These are phyloP conservation scores for Hansenula lynferdii DNA, from an alignment of 1,139 yeast species.

Conservation along the genomic window DNA sequence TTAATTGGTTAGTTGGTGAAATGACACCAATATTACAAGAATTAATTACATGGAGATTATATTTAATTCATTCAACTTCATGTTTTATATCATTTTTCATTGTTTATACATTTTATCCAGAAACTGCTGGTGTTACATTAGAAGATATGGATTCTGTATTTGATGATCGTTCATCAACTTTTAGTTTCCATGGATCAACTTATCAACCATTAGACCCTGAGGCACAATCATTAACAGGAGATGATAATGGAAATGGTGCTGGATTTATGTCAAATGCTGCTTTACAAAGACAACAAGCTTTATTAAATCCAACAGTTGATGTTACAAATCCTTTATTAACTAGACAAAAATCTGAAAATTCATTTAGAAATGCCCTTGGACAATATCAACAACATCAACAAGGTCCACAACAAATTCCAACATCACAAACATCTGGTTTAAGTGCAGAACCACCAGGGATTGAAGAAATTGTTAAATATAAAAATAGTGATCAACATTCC, in stretches of 20 bases:
- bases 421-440: constrained; percentile 19
- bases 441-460: constrained; percentile 37
- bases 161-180: constrained; percentile 51
- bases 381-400: background rate
- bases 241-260: background rate
- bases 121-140: constrained; percentile 81
- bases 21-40: constrained; percentile 85
- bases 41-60: constrained; percentile 70
- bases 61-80: constrained; percentile 74
- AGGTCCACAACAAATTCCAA: constrained; percentile 11
- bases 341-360: constrained; percentile 18
- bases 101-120: constrained; percentile 74
- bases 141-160: constrained; percentile 88
- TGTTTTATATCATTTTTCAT: constrained; percentile 68
- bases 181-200: constrained; percentile 24
- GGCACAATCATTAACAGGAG: constrained; percentile 10
- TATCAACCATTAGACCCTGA: constrained; percentile 20
- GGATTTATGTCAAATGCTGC: constrained; percentile 26
- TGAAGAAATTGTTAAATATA: constrained; percentile 30
- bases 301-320: constrained; percentile 2
- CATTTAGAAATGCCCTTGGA: constrained; percentile 18
- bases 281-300: constrained; percentile 27
- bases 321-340: constrained; percentile 8
- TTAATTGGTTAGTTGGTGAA: constrained; percentile 88
- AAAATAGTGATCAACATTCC: constrained; percentile 25